Evolutionary conservation across 2,329 filamentous ascomycete genomes (phyloP).

Genomic region (Chaetomiaceae sp.): DNA sequence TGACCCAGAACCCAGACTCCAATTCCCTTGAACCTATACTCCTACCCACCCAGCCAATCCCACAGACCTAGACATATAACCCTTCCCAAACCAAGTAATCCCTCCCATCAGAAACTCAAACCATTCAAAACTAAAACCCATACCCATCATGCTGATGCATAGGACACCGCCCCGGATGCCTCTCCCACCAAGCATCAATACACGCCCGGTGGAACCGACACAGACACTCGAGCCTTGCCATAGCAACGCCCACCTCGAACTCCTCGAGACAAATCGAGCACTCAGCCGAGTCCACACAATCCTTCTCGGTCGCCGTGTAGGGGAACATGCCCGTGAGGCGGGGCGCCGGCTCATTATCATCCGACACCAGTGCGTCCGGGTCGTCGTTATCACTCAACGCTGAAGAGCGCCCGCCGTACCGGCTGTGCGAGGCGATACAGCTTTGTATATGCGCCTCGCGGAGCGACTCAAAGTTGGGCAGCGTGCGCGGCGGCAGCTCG

Average conservation of each 20-base stretch:
- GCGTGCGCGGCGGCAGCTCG: slow-evolving; percentile 58
- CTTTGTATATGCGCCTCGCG: slow-evolving; percentile 55
- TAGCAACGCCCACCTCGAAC: slow-evolving; percentile 56
- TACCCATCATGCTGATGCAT: slow-evolving; percentile 62
- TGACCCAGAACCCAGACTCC: neutral
- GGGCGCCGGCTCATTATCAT: slow-evolving; percentile 34
- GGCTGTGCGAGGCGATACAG: slow-evolving; percentile 54
- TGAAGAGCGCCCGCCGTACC: slow-evolving; percentile 35
- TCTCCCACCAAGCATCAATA: slow-evolving; percentile 59
- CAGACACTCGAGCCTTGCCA: slow-evolving; percentile 64
- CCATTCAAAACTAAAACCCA: slow-evolving; percentile 41
- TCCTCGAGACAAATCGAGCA: slow-evolving; percentile 66
- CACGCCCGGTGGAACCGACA: slow-evolving; percentile 60
- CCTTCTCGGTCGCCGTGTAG: slow-evolving; percentile 62
- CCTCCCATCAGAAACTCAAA: neutral
- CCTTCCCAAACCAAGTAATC: neutral
- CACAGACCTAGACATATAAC: no score
- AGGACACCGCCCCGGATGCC: slow-evolving; percentile 59
- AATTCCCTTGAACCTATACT: neutral
- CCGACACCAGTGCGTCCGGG: slow-evolving; percentile 11
- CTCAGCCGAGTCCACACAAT: slow-evolving; percentile 63
- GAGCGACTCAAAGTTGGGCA: slow-evolving; percentile 50
- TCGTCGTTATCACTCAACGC: slow-evolving; percentile 6
- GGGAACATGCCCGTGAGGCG: slow-evolving; percentile 59
- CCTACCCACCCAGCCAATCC: neutral